phyloP scores from a whole-genome alignment of 2,329 filamentous ascomycete species.

The Fusarium sp. region DNA sequence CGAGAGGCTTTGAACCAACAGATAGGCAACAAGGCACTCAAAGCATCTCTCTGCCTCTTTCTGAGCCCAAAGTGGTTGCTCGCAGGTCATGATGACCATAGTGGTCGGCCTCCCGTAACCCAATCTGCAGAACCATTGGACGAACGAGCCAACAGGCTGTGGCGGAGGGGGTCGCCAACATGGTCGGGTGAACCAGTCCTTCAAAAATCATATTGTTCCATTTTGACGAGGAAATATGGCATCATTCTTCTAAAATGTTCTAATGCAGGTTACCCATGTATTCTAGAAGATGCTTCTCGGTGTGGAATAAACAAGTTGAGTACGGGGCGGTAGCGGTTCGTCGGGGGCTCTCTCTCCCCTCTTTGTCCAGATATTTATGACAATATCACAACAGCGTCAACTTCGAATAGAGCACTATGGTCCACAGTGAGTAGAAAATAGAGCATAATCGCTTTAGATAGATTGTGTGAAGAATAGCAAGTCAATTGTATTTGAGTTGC shows the following conservation, averaged over 20 bases:
- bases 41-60: neutral
- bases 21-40: constrained; percentile 4
- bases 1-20: neutral
- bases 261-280: neutral
- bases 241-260: neutral
- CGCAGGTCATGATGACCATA: too few species aligned
- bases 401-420: too few species aligned
- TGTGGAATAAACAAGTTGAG: neutral
- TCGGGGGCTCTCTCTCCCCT: neutral
- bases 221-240: neutral
- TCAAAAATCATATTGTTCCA: neutral
- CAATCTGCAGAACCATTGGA: neutral
- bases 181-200: neutral
- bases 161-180: neutral
- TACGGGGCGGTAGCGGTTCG: neutral
- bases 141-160: neutral
- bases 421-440: neutral
- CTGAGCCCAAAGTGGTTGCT: neutral
- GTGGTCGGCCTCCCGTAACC: neutral
- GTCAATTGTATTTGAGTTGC: neutral
- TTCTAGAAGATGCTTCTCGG: neutral
- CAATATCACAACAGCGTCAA: neutral
- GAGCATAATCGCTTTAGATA: too few species aligned
- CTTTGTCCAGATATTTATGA: neutral
- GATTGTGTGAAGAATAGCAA: neutral